These are phyloP conservation scores for Chrysoporthe austroafricana DNA, from an alignment of 2,329 filamentous ascomycete genomes.

Conservation along the genomic window DNA sequence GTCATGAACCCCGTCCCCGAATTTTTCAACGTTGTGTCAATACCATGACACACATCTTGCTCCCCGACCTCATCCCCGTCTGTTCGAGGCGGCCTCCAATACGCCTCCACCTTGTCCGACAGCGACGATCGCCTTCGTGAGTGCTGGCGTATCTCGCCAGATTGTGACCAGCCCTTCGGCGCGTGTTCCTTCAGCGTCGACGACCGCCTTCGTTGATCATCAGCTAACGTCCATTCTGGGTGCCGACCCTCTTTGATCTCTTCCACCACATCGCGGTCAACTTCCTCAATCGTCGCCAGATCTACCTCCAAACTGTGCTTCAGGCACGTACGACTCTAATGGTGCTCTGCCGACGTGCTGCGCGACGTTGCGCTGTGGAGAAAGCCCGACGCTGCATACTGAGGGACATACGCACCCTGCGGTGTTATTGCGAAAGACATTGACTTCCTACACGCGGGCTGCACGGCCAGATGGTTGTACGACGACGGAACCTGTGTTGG, in stretches of 20 bases:
- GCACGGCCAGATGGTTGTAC: neutral
- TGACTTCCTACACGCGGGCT: neutral
- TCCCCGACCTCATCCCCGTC: neutral
- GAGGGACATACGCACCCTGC: neutral
- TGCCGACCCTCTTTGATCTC: neutral
- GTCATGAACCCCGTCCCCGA: neutral
- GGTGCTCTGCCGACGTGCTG: neutral
- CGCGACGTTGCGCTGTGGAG: constrained; percentile 2
- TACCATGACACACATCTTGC: neutral
- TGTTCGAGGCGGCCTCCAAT: neutral
- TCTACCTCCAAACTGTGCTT: constrained; percentile 10
- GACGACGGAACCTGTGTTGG: neutral
- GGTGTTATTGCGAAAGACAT: neutral
- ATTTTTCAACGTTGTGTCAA: constrained; percentile 1
- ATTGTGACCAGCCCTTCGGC: too few species aligned
- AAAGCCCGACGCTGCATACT: neutral
- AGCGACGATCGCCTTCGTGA: neutral
- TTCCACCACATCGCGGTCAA: neutral
- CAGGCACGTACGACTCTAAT: constrained; percentile 1
- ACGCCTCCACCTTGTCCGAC: neutral
- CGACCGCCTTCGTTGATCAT: neutral
- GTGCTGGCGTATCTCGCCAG: too few species aligned
- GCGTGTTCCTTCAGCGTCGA: too few species aligned
- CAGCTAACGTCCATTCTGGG: constrained; percentile 2
- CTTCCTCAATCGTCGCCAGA: constrained; percentile 3